These are phyloP conservation scores for Cymbidium sinense DNA, from an alignment of 106 monocot genomes.

Conservation along the genomic window DNA sequence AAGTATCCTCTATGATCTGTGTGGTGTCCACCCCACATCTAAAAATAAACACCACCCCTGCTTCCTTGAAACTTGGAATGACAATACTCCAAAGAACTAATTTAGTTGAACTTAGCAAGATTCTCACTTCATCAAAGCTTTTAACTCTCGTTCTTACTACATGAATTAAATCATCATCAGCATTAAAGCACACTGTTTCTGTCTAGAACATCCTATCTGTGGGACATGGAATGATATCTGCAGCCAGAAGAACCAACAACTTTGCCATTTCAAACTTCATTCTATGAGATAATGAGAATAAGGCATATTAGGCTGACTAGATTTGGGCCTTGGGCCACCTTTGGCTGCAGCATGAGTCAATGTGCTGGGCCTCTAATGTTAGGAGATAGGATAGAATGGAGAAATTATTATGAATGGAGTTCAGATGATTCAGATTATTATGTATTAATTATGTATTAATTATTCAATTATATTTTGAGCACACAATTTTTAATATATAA, in stretches of 20 bases:
- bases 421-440: too few species aligned
- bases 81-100: conserved; percentile 51
- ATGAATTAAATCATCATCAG: not conserved
- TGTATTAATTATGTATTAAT: too few species aligned
- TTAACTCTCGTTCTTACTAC: conserved; percentile 8
- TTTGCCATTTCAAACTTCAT: conserved; percentile 70
- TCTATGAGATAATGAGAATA: conserved; percentile 84
- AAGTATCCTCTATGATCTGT: too few species aligned
- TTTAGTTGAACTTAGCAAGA: conserved; percentile 50
- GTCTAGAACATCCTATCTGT: conserved; percentile 70
- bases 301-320: conserved; percentile 19
- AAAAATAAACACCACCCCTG: too few species aligned
- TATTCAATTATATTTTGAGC: too few species aligned
- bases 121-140: conserved; percentile 48
- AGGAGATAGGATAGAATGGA: conserved; percentile 91
- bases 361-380: conserved; percentile 61
- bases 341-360: conserved; percentile 57
- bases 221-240: conserved; percentile 51
- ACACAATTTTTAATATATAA: too few species aligned
- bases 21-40: too few species aligned
- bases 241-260: conserved; percentile 63
- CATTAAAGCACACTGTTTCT: conserved; percentile 48
- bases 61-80: conserved; percentile 33
- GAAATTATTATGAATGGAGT: too few species aligned
- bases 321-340: conserved; percentile 56